Evolutionary conservation across 352 stramenopile genomes (phyloP).

Genomic region (Phytophthora pluvialis): DNA sequence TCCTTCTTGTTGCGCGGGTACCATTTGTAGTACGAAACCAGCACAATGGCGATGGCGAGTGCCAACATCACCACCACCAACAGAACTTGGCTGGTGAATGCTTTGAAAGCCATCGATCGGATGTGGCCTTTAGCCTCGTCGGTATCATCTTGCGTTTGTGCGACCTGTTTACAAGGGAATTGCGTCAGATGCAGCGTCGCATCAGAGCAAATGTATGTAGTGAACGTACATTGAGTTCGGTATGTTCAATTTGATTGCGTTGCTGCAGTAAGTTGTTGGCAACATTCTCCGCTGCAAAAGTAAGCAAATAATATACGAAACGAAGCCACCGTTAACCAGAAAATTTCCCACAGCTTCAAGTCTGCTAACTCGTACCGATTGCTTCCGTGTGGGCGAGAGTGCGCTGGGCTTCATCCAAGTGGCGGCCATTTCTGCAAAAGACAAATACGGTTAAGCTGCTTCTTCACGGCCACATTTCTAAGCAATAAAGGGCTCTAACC

Average conservation of each 20-base stretch:
- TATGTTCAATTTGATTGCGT: slow-evolving; percentile 72
- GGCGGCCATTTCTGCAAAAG: slow-evolving; percentile 57
- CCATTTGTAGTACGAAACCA: slow-evolving; percentile 84
- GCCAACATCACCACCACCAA: slow-evolving; percentile 68
- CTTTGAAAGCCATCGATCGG: slow-evolving; percentile 62
- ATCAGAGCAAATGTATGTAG: background rate
- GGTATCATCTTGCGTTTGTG: slow-evolving; percentile 70
- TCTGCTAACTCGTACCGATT: slow-evolving; percentile 47
- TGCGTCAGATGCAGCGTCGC: background rate
- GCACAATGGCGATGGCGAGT: slow-evolving; percentile 54
- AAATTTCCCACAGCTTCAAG: background rate
- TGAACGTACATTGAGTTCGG: slow-evolving; percentile 57
- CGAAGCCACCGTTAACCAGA: slow-evolving; percentile 4
- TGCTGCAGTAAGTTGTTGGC: slow-evolving; percentile 74
- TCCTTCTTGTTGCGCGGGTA: slow-evolving; percentile 79
- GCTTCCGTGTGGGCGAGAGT: slow-evolving; percentile 77
- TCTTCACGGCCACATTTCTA: background rate
- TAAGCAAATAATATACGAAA: background rate
- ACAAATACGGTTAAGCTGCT: background rate
- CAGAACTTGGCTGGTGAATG: slow-evolving; percentile 64
- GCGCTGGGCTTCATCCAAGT: slow-evolving; percentile 74
- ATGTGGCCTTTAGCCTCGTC: slow-evolving; percentile 64
- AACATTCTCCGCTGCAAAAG: slow-evolving; percentile 59
- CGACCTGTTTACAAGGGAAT: slow-evolving; percentile 39
- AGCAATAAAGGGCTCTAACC: slow-evolving; percentile 24